Base-by-base conservation (phyloP, 2,329 filamentous ascomycete genomes). In the Claviceps sp. region DNA sequence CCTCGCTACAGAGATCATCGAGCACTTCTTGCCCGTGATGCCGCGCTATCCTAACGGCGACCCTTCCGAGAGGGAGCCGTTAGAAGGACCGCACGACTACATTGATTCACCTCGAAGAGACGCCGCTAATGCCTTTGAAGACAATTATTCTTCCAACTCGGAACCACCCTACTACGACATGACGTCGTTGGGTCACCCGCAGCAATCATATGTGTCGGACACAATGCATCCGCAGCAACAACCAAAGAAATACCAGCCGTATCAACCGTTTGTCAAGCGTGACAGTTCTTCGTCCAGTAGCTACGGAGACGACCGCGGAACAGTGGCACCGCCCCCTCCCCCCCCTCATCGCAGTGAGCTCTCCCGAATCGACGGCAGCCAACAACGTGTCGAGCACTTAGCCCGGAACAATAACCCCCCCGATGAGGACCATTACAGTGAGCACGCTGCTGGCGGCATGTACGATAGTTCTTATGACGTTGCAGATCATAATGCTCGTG, bases 391-490 rank as follows among this genome's bases (percentile, higher is more conserved):
- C 18, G 55, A 58, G 26, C 58, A 55, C 7, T 45, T 47, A 42
- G 55, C 56, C 22, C 55, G 55, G 7, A 58, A 62, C 57, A 73
- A 68, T 60, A 67, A 72, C 52, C 84, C 81, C 1, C 79, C 81
- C 2, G 82, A 79, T 37, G 75, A 79, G 55, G 82, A 88, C 67
- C 86, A 87, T 63, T 79, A 84, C 57, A 75, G 82, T 55, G 72
- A 79, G 48, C 65, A 71, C 41, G 79, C 84, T 16, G 73, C 75
- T 22, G 84, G 82, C 58, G 84, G 82, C 52, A 81, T 88, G 65
- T 74, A 82, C 34, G 82, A 82, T 51, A 79, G 86, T 54, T 83
- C 84, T 41, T 73, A 82, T 60, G 78, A 72, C 52, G 78, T 85
- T 48, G 82, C 84, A 48, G 81, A 84, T 59, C 74, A 73, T 50